Conservation (phyloP, 331 rosid species). For the Erythrophleum ivorense region DNA sequence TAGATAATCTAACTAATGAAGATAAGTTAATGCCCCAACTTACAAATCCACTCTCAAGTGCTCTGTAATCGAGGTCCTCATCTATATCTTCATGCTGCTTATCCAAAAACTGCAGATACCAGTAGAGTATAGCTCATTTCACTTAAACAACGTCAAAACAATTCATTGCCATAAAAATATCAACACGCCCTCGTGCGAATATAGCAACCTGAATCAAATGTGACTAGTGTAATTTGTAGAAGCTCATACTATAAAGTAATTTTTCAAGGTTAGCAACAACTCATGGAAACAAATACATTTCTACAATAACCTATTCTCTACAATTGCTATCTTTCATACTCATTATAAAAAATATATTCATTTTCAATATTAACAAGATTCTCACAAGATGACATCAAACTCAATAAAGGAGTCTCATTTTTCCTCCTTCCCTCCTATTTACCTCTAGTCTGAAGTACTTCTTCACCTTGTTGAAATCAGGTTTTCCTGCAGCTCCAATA, state of each 20-base stretch:
- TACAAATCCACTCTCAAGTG: slow-evolving; percentile 79
- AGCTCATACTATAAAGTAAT: not conserved
- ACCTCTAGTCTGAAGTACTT: slow-evolving; percentile 96
- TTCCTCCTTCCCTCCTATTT: slow-evolving; percentile 21
- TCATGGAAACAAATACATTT: not conserved
- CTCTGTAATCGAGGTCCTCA: slow-evolving; percentile 68
- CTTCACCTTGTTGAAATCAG: slow-evolving; percentile 75
- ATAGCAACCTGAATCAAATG: not conserved
- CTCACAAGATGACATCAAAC: slow-evolving; percentile 26
- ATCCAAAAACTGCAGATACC: slow-evolving; percentile 63
- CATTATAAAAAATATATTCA: slow-evolving; percentile 13
- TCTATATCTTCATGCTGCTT: slow-evolving; percentile 59
- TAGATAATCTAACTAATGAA: not conserved
- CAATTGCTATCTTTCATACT: slow-evolving; percentile 7
- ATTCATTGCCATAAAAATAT: not conserved
- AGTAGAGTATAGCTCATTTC: slow-evolving; percentile 32
- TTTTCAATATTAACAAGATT: slow-evolving; percentile 26
- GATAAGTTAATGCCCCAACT: slow-evolving; percentile 42
- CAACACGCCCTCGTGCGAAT: not conserved
- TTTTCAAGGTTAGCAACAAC: not conserved
- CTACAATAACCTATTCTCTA: slow-evolving; percentile 5
- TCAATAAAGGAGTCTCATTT: not conserved
- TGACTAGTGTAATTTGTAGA: not conserved
- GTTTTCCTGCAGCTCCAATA: slow-evolving; percentile 81
- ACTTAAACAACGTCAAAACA: slow-evolving; percentile 13